Evolutionary conservation across 2,329 filamentous ascomycete genomes (phyloP), one percentile per base, ranked within the genome.

Genomic region (Beauveria australis): DNA sequence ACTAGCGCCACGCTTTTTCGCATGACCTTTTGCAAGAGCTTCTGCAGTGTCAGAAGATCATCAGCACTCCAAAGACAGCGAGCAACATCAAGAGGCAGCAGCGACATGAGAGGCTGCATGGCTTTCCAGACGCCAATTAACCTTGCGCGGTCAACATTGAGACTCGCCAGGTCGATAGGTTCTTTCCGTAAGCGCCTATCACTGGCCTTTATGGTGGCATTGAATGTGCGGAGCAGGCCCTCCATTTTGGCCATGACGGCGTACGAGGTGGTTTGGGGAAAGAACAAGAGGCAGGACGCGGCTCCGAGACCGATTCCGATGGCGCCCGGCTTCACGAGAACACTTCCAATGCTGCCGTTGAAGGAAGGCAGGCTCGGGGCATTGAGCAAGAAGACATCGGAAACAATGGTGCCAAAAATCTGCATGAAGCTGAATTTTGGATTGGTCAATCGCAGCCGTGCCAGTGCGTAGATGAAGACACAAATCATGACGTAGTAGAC

Each of bases 191-290:
- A 62, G 1, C 67, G 63, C 3, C 53, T 66, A 0, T 63, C 62
- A 0, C 74, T 76, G 3, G 67, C 61, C 3, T 70, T 67, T 5
- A 78, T 54, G 0, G 75, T 70, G 0, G 54, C 61, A 0, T 74
- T 65, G 0, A 76, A 62, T 62, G 71, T 64, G 12, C 66, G 65
- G 1, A 73, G 54, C 1, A 76, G 63, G 18, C 67, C 67, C 46
- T 70, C 68, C 52, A 74, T 67, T 14, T 71, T 62, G 10, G 65
- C 64, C 0, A 81, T 67, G 1, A 79, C 73, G 2, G 73, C 68
- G 24, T 75, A 74, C 0, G 79, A 80, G 0, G 79, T 79, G 0
- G 79, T 81, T 43, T 75, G 74, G 0, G 79, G 79, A 58, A 81
- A 82, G 49, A 81, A 70, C 2, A 81, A 60, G 1, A 81, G 55